A percentile compares a stretch with the other conserved stretches of the same genome.
phyloP scores from a whole-genome alignment of 2,329 filamentous ascomycete genomes.

The Cyphellophora attinorum region DNA sequence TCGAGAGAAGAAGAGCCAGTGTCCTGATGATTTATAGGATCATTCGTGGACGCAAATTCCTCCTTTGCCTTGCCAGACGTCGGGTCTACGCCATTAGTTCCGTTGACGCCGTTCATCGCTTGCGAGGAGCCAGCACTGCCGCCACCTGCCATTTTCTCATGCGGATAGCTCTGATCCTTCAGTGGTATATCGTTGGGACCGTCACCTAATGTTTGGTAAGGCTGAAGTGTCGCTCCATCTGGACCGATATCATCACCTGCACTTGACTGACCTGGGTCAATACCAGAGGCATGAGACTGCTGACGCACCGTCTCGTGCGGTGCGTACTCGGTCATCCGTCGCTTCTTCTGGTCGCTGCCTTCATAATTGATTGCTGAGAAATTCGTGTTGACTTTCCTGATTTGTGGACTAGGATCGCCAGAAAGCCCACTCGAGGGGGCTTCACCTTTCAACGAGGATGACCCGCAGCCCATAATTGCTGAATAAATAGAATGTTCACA shows the following conservation, averaged over 20 bases:
- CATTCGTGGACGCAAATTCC: constrained; percentile 11
- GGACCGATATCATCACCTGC: neutral
- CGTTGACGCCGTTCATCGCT: constrained; percentile 1
- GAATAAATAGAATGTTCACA: no score
- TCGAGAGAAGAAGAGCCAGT: neutral
- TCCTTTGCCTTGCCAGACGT: constrained; percentile 9
- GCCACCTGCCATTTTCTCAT: neutral
- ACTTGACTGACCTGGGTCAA: neutral
- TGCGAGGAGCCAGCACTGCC: neutral
- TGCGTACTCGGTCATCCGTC: constrained; percentile 17
- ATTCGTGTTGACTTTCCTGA: constrained; percentile 14
- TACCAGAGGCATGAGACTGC: neutral
- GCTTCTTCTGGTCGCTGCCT: constrained; percentile 4
- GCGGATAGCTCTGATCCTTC: neutral
- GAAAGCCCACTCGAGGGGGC: constrained; percentile 7
- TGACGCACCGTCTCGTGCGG: constrained; percentile 9
- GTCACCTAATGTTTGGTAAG: constrained; percentile 10
- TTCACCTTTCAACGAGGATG: constrained; percentile 16
- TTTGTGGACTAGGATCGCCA: constrained; percentile 8
- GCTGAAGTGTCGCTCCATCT: constrained; percentile 4
- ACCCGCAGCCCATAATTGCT: constrained; percentile 19
- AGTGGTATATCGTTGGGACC: neutral
- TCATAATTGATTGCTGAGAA: constrained; percentile 16
- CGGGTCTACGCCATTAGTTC: constrained; percentile 8
- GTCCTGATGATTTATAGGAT: constrained; percentile 9